These are phyloP conservation scores for Mercurialis annua DNA, from an alignment of 345 rosid species.

Conservation along the genomic window DNA sequence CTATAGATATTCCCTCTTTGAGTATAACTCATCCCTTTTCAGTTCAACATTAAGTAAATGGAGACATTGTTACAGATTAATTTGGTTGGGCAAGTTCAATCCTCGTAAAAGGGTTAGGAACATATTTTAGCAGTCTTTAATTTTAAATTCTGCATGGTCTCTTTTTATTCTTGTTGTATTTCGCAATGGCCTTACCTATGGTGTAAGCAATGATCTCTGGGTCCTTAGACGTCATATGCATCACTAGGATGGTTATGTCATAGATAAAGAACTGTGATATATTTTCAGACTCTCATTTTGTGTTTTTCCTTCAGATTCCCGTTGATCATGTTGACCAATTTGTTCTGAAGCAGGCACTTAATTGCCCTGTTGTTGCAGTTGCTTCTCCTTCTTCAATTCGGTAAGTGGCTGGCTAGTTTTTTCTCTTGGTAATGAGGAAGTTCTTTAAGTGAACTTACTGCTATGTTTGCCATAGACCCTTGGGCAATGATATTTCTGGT, in stretches of 20 bases:
- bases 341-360: constrained; percentile 59
- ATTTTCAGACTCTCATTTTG: constrained; percentile 14
- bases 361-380: constrained; percentile 72
- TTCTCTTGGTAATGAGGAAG: neutral
- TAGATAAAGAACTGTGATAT: constrained; percentile 6
- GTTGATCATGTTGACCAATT: constrained; percentile 59
- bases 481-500: neutral
- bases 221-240: neutral
- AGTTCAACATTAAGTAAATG: neutral
- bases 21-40: neutral
- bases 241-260: neutral
- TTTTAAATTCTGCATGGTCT: neutral
- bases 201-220: neutral
- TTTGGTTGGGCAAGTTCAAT: neutral
- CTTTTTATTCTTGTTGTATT: constrained; percentile 1
- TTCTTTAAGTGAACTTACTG: neutral
- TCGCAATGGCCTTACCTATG: neutral
- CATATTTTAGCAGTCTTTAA: neutral
- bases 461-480: constrained; percentile 1
- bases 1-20: neutral
- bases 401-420: constrained; percentile 35
- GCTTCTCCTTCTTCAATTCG: constrained; percentile 90
- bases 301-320: constrained; percentile 50
- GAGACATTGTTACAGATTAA: neutral
- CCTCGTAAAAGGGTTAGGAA: neutral